Evolutionary conservation across 2,329 filamentous ascomycete genomes (phyloP).

Genomic region (Phyllosticta ampelicida): DNA sequence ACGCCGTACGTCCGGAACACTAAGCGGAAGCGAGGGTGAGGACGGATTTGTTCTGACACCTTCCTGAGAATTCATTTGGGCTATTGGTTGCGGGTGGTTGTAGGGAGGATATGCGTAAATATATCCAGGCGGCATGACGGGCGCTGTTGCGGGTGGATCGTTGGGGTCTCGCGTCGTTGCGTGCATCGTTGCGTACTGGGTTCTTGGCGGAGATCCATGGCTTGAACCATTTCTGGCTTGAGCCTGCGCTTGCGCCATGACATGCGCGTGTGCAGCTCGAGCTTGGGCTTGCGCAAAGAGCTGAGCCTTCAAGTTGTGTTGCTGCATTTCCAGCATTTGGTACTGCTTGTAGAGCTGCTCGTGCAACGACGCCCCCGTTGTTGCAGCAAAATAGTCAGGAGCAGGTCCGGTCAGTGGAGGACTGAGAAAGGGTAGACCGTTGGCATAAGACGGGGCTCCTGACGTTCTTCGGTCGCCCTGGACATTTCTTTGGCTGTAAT

Average conservation of each 20-base stretch:
- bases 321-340: constrained; percentile 35
- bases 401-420: constrained; percentile 29
- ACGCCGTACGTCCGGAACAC: constrained; percentile 33
- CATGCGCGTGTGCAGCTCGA: constrained; percentile 20
- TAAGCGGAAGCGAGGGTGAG: constrained; percentile 35
- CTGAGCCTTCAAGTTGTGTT: constrained; percentile 26
- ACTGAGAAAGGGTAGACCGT: constrained; percentile 30
- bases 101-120: constrained; percentile 38
- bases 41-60: constrained; percentile 38
- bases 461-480: constrained; percentile 43
- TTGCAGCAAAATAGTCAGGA: constrained; percentile 34
- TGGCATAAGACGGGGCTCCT: constrained; percentile 40
- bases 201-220: constrained; percentile 7
- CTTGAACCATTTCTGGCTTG: constrained; percentile 9
- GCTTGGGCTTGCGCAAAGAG: constrained; percentile 24
- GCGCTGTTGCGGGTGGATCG: constrained; percentile 17
- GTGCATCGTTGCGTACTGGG: constrained; percentile 7
- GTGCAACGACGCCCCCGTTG: constrained; percentile 33
- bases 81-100: constrained; percentile 27
- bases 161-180: background rate
- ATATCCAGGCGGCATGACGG: constrained; percentile 27
- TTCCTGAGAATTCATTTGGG: constrained; percentile 30
- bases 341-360: constrained; percentile 41
- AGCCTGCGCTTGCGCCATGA: constrained; percentile 20
- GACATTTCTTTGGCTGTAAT: constrained; percentile 40